A percentile compares a stretch with the other conserved stretches of the same genome.
phyloP scores from a whole-genome alignment of 306 rosid species.

The Chamaecrista fasciculata region DNA sequence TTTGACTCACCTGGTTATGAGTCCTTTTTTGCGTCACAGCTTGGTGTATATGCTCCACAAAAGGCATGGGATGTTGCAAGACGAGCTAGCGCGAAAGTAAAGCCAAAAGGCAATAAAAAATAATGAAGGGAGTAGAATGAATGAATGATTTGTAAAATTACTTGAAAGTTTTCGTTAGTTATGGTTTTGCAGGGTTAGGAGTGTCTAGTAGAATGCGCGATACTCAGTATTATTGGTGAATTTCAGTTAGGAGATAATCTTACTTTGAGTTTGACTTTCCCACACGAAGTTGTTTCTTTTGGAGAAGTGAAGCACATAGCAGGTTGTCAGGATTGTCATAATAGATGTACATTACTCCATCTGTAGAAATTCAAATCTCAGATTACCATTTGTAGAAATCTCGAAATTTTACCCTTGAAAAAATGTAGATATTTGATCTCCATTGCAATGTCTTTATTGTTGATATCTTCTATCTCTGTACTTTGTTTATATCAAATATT shows the following conservation, averaged over 20 bases:
- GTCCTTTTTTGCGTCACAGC: constrained; percentile 89
- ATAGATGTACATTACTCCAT: constrained; percentile 7
- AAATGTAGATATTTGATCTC: neutral
- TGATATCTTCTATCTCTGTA: neutral
- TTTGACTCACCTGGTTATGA: constrained; percentile 96
- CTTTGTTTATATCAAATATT: neutral
- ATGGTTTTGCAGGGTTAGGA: constrained; percentile 45
- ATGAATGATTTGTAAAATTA: constrained; percentile 50
- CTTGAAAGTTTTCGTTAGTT: constrained; percentile 16
- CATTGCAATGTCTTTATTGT: neutral
- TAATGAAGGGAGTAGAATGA: constrained; percentile 42
- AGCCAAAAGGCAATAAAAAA: constrained; percentile 48
- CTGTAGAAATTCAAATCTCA: neutral
- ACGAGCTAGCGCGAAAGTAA: constrained; percentile 76
- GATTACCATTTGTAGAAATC: neutral
- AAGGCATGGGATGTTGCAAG: constrained; percentile 99
- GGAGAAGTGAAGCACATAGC: neutral
- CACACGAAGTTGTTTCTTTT: neutral
- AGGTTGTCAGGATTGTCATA: neutral
- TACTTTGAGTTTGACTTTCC: neutral
- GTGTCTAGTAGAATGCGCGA: constrained; percentile 43
- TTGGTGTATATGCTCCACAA: constrained; percentile 75
- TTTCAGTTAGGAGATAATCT: constrained; percentile 19
- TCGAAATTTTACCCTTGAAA: neutral
- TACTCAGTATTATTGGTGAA: constrained; percentile 25